phyloP scores from a whole-genome alignment of 1,139 yeast genomes.

The Yamadazyma sp. region DNA sequence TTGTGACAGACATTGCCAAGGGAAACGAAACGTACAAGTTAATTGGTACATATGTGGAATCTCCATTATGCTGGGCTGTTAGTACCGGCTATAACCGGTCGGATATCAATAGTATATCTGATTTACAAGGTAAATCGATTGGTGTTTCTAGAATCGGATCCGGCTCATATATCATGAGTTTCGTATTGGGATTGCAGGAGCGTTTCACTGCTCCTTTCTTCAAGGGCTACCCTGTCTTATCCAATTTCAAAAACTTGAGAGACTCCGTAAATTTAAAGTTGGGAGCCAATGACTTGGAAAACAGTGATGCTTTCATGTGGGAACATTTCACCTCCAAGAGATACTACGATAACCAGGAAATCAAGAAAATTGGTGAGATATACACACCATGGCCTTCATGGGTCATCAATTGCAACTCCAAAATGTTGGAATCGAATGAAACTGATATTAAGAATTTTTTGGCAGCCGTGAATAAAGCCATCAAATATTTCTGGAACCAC shows the following conservation, averaged over 20 bases:
- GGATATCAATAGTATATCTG: constrained; percentile 49
- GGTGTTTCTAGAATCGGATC: constrained; percentile 91
- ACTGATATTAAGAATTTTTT: constrained; percentile 36
- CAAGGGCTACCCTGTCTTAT: constrained; percentile 53
- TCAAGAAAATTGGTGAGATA: constrained; percentile 81
- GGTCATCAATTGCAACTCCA: constrained; percentile 62
- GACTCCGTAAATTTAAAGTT: constrained; percentile 68
- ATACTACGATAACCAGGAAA: constrained; percentile 77
- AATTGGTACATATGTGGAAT: constrained; percentile 78
- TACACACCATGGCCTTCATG: constrained; percentile 98
- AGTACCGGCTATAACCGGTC: constrained; percentile 67
- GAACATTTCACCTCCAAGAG: constrained; percentile 86
- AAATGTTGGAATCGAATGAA: constrained; percentile 25
- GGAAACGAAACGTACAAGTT: constrained; percentile 64
- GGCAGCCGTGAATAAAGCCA: constrained; percentile 62
- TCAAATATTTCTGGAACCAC: constrained; percentile 59
- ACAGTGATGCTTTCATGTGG: constrained; percentile 93
- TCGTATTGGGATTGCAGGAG: constrained; percentile 69
- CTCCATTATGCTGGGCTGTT: constrained; percentile 89
- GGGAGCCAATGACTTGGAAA: constrained; percentile 25
- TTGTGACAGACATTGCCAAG: constrained; percentile 76
- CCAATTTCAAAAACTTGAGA: constrained; percentile 73
- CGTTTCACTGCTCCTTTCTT: constrained; percentile 49
- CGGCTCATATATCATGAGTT: constrained; percentile 90
- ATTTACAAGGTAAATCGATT: constrained; percentile 61